Percentiles rank a stretch among this genome's conserved stretches.
Evolutionary conservation across 306 rosid species (phyloP).

Genomic region (Quercus aquifolioides): DNA sequence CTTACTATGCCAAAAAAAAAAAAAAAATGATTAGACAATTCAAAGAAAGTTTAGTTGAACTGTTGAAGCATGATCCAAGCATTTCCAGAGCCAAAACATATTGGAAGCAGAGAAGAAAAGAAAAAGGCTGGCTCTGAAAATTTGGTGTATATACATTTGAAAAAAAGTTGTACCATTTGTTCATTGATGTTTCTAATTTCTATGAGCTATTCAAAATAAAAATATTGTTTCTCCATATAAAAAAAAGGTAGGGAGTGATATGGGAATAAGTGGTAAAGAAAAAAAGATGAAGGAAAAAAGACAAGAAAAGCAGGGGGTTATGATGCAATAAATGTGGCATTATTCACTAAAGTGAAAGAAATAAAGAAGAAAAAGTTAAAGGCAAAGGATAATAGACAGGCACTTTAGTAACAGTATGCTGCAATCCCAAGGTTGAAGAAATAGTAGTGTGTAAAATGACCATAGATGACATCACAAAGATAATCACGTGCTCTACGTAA

Average conservation of each 20-base stretch:
- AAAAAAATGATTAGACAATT: not conserved
- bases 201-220: not conserved
- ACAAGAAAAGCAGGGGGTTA: conserved; percentile 27
- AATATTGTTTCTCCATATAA: not conserved
- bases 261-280: not conserved
- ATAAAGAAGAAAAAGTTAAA: conserved; percentile 70
- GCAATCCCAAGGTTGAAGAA: conserved; percentile 55
- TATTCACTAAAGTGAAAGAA: conserved; percentile 50
- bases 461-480: conserved; percentile 45
- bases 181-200: not conserved
- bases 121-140: not conserved
- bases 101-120: not conserved
- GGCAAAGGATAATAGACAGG: conserved; percentile 34
- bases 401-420: conserved; percentile 28
- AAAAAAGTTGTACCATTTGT: not conserved
- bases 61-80: too few relatives aligned
- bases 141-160: not conserved
- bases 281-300: conserved; percentile 14
- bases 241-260: not conserved
- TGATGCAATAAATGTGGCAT: conserved; percentile 35
- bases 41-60: too few relatives aligned
- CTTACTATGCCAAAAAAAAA: not conserved
- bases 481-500: conserved; percentile 45
- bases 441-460: conserved; percentile 8
- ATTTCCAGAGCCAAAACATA: not conserved